Base-by-base conservation (phyloP, 129 eudicot genomes). In the Artemisia argyi region DNA sequence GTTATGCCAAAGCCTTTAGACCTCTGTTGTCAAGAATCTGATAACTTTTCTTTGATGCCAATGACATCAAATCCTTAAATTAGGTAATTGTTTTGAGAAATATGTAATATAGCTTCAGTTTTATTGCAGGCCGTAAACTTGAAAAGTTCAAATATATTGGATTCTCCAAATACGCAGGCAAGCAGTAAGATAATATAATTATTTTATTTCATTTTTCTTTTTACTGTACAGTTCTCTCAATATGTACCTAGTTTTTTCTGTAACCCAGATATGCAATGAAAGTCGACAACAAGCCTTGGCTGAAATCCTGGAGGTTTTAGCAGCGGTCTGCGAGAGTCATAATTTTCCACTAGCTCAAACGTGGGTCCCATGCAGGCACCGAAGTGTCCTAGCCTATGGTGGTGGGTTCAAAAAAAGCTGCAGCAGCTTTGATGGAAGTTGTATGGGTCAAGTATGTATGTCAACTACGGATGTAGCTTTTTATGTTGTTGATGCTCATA, bases 361-460 rank as follows among this genome's bases (percentile, higher is more conserved):
- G 4, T 93, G 98, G 98, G 92, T 93, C 39, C 98, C 98, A 4
- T 93, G 98, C 87, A 80, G 87, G 82, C 98, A 93, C 68, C 87
- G 97, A 47, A 93, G 87, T 71, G 89, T 93, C 58, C 88, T 93
- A 59, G 91, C 98, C 22, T 70, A 88, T 52, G 98, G 97, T 19
- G 98, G 98, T 4, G 98, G 98, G 47, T 79, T 89, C 52, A 85
- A 78, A 82, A 89, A 93, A 71, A 84, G 86, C 73, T 90, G 98
- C 86, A 89, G 96, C 73, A 93, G 98, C 79, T 82, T 93, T 56
- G 98, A 93, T 61, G 98, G 98, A 77, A 89, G 95, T 68, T 93
- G 98, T 76, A 90, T 85, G 96, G 98, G 89, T 24, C 95, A 83
- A 80, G 89, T 93, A 56, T 93, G 98, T 72, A 89, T 93, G 98